Base-by-base conservation (phyloP, 192 early-diverging fungal species). In the Thoreauomyces humboldtii region DNA sequence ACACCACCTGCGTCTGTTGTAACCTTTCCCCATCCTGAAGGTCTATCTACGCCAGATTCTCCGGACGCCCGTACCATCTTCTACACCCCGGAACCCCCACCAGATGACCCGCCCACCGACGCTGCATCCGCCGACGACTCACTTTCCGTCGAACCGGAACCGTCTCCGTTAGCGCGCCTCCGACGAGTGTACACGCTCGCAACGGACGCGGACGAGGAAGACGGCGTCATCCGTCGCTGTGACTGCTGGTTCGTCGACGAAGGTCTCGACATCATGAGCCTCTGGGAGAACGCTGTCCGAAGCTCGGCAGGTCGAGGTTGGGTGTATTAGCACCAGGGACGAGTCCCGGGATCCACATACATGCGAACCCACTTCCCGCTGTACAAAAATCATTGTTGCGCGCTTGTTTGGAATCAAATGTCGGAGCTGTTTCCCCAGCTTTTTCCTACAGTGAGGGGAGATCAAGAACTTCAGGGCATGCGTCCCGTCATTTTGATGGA, bases 161-260 rank as follows among this genome's bases (percentile, higher is more conserved):
- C 25, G 11, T 9, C 47, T 12, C 55, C 55, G 5, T 36, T 51
- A 15, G 34, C 28, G 15, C 1, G 24, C 47, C 34, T 63, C 4
- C 34, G 46, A 7, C 57, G 70, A 32, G 45, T 58, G 38, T 60
- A 67, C 27, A 52, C 62, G 27, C 58, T 53, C 34, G 52, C 36
- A 22, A 42, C 53, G 29, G 67, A 61, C 45, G 63, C 19, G 2
- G 50, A 57, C 25, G 59, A 70, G 37, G 59, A 71, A 34, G 53
- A 73, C 48, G 32, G 29, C 4, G 36, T 69, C 28, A 24, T 61
- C 0, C 45, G 35, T 27, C 37, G 43, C 27, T 35, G 56, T 19
- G 78, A 80, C 45, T 29, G 54, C 43, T 80, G 78, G 78, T 80
- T 76, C 60, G 54, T 74, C 21, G 74, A 80, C 32, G 78, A 80